Evolutionary conservation across 495 filamentous ascomycete genomes (phyloP).

Genomic region (Aspergillus haitiensis): DNA sequence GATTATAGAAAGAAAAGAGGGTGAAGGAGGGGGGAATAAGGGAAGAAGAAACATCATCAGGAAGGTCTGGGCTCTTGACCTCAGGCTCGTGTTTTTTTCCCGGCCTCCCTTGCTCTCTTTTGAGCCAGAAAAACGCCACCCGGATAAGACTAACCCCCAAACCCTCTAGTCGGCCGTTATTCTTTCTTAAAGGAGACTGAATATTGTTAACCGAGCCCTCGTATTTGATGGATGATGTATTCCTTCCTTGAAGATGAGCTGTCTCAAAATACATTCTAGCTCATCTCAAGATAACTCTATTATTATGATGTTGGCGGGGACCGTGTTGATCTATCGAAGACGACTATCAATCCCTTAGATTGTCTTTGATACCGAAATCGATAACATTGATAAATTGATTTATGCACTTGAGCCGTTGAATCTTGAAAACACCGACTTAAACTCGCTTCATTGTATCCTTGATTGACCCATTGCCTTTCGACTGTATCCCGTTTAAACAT

Average conservation of each 20-base stretch:
- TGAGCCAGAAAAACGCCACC: neutral
- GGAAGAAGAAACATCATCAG: neutral
- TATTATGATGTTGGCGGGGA: too few species aligned
- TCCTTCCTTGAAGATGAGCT: neutral
- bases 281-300: too few species aligned
- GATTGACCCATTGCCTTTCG: too few species aligned
- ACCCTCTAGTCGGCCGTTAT: conserved; percentile 21
- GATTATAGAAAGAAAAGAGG: neutral
- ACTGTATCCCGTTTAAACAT: too few species aligned
- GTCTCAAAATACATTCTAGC: neutral
- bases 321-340: neutral
- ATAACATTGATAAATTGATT: neutral
- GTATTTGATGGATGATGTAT: conserved; percentile 17
- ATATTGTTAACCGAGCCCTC: neutral
- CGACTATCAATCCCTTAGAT: conserved; percentile 4
- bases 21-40: too few species aligned
- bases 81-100: neutral
- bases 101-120: neutral
- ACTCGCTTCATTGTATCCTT: too few species aligned
- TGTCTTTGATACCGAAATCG: neutral
- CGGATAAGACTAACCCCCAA: neutral
- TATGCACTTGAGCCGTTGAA: neutral
- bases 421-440: neutral
- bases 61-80: neutral
- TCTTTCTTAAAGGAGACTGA: neutral